Conservation (phyloP, 257 asterid genomes). For the Solanum dulcamara region DNA sequence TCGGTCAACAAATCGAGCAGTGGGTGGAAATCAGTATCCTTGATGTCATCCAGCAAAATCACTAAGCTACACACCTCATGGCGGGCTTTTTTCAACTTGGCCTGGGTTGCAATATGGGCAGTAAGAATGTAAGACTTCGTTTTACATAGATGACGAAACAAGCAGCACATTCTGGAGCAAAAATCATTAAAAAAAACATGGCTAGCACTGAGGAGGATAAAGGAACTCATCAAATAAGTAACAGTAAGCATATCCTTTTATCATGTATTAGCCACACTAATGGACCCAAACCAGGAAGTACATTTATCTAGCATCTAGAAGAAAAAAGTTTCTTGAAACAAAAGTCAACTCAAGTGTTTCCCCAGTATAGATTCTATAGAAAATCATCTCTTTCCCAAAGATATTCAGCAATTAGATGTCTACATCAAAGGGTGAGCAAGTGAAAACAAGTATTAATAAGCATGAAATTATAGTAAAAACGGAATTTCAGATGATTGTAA, state of each 20-base stretch:
- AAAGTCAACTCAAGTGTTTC: not conserved
- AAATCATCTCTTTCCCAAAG: not conserved
- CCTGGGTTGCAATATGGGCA: slow-evolving; percentile 37
- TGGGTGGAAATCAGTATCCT: slow-evolving; percentile 60
- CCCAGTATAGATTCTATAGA: not conserved
- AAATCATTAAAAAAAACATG: not conserved
- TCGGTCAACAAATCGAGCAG: slow-evolving; percentile 51
- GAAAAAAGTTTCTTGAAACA: not conserved
- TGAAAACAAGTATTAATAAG: not conserved
- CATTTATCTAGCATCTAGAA: not conserved
- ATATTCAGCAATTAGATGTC: not conserved
- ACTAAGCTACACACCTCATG: slow-evolving; percentile 35
- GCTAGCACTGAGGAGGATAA: not conserved
- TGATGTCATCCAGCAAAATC: slow-evolving; percentile 53
- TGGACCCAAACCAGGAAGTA: not conserved
- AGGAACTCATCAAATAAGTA: not conserved
- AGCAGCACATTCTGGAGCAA: not conserved
- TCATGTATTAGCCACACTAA: not conserved
- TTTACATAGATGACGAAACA: not conserved
- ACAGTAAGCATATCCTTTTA: not conserved
- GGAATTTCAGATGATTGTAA: not conserved
- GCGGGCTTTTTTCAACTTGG: slow-evolving; percentile 56
- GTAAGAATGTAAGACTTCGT: not conserved
- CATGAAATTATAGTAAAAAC: not conserved
- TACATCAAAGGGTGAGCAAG: not conserved